Percentiles rank a stretch among this genome's conserved stretches.
phyloP scores from a whole-genome alignment of 2,329 filamentous ascomycete genomes.

The Colletotrichum sp. region DNA sequence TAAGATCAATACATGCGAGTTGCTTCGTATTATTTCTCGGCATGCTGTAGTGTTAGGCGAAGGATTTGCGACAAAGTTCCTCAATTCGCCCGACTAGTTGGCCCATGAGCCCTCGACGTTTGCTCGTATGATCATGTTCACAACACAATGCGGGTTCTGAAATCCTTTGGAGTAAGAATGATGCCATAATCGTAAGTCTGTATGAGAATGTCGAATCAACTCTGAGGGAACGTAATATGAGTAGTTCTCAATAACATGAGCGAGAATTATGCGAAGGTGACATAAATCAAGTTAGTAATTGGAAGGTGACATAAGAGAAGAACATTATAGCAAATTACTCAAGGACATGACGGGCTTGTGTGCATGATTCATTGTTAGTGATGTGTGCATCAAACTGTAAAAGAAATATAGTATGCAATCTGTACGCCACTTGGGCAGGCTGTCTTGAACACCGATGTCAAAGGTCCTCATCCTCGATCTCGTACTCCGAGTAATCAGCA shows the following conservation, averaged over 20 bases:
- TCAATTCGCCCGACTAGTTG: neutral
- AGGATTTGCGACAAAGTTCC: neutral
- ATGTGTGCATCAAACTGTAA: neutral
- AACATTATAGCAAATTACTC: accelerated
- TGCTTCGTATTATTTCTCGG: neutral
- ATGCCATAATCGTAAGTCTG: neutral
- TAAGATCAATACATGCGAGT: neutral
- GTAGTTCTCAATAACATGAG: neutral
- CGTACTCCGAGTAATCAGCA: neutral
- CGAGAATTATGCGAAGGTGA: accelerated
- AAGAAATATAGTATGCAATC: accelerated
- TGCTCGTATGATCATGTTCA: neutral
- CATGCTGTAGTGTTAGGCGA: neutral
- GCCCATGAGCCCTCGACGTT: neutral
- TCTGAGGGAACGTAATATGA: neutral
- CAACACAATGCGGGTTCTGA: neutral
- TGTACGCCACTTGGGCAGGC: accelerated
- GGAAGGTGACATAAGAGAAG: accelerated
- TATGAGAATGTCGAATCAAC: neutral
- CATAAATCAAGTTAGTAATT: accelerated
- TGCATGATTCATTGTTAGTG: neutral
- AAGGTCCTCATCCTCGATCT: neutral
- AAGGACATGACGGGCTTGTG: neutral
- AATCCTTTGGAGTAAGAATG: neutral
- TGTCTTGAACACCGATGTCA: neutral